These are phyloP conservation scores for Haematococcus lacustris DNA, from an alignment of 139 green algal species.

Conservation along the genomic window DNA sequence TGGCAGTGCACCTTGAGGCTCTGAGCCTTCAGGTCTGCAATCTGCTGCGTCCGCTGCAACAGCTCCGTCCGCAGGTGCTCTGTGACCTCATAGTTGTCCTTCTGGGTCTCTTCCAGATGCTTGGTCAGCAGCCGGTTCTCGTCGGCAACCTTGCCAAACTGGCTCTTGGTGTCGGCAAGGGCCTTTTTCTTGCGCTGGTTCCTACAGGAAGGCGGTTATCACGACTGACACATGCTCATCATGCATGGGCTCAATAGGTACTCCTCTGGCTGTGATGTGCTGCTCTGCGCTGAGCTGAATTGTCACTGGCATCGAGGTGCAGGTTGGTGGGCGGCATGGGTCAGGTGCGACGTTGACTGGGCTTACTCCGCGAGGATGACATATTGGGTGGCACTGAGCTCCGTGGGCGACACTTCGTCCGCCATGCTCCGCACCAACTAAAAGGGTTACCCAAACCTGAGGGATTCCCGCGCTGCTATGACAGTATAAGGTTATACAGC, in stretches of 20 bases:
- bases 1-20: slow-evolving; percentile 24
- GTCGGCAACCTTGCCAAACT: slow-evolving; percentile 38
- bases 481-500: no score
- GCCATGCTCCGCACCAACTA: slow-evolving; percentile 21
- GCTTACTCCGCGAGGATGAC: slow-evolving; percentile 59
- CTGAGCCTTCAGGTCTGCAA: slow-evolving; percentile 44
- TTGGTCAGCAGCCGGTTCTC: slow-evolving; percentile 58
- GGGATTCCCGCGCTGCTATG: no score
- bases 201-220: slow-evolving; percentile 17
- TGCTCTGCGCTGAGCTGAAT: not conserved
- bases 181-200: slow-evolving; percentile 71
- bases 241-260: not conserved
- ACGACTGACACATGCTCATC: not conserved
- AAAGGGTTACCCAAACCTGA: no score
- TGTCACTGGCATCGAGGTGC: not conserved
- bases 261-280: not conserved
- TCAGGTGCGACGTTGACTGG: not conserved
- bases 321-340: not conserved
- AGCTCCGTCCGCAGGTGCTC: slow-evolving; percentile 66
- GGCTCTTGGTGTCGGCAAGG: slow-evolving; percentile 45
- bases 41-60: slow-evolving; percentile 47
- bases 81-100: slow-evolving; percentile 62
- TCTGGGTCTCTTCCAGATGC: slow-evolving; percentile 46
- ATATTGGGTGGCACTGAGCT: slow-evolving; percentile 58
- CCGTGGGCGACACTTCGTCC: slow-evolving; percentile 22